Evolutionary conservation across 192 early-diverging fungal genomes (phyloP).

Genomic region (Linderina pennispora): DNA sequence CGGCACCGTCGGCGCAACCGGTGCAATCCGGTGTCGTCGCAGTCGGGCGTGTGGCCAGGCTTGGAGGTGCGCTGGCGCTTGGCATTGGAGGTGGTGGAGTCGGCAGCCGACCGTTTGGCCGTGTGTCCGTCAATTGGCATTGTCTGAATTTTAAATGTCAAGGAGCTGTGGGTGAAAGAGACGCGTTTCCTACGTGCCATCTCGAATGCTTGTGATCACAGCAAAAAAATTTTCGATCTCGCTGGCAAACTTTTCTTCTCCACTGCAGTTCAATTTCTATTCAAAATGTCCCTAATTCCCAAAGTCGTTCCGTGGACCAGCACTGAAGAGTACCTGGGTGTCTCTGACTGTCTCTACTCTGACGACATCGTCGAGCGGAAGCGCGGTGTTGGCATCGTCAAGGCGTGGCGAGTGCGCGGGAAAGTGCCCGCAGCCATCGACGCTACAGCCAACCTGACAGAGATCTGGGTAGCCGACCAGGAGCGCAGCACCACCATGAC

Average conservation of each 20-base stretch:
- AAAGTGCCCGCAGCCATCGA: constrained; percentile 40
- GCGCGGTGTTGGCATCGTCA: constrained; percentile 37
- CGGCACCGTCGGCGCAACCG: constrained; percentile 58
- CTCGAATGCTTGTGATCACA: no score
- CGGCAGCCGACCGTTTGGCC: constrained; percentile 9
- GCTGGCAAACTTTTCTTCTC: no score
- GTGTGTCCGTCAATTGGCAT: background rate
- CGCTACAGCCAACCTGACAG: constrained; percentile 36
- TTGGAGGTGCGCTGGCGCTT: constrained; percentile 17
- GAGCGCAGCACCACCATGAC: constrained; percentile 11
- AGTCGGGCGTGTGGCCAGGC: constrained; percentile 47
- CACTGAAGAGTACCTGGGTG: constrained; percentile 37
- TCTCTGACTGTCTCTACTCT: constrained; percentile 28
- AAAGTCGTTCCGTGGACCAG: constrained; percentile 44
- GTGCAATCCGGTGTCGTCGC: constrained; percentile 50
- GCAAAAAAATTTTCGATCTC: no score
- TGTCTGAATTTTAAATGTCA: background rate
- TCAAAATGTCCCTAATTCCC: constrained; percentile 21
- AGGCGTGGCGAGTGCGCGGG: constrained; percentile 37
- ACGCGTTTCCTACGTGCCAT: no score
- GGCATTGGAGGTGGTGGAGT: background rate
- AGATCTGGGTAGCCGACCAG: constrained; percentile 23
- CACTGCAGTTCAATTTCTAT: no score
- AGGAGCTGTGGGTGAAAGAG: background rate
- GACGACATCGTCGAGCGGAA: constrained; percentile 19